Evolutionary conservation across 2,329 filamentous ascomycete genomes (phyloP), one percentile per base, ranked within the genome.

Genomic region (Sporothrix globosa): DNA sequence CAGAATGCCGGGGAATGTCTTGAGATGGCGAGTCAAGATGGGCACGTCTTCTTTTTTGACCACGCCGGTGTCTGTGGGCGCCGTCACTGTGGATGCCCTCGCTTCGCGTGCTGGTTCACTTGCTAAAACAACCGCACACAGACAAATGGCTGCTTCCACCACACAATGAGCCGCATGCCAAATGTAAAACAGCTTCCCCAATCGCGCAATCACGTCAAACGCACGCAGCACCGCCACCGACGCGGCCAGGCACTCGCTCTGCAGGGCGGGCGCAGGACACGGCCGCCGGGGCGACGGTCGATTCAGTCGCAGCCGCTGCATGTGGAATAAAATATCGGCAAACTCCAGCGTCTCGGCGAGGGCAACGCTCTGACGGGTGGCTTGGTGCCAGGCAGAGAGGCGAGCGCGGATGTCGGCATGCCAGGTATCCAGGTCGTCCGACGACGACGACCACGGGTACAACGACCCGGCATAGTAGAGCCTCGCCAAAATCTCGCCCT

Each of bases 151-250:
- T 21, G 67, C 67, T 41, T 68, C 67, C n/a, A 58, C 41, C 7
- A 68, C 34, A 30, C 67, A 68, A 14, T 58, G 39, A 21, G 67
- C 67, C 2, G 67, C 67, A 30, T 68, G 50, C 67, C 67, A 68
- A 7, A 68, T 68, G 53, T 68, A 68, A 46, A 68, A 68, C n/a
- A 68, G 34, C 53, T 68, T 68, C 4, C 67, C 67, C 52, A 68
- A 39, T 9, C 67, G 67, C 19, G 67, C 52, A 34, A 58, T 68
- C 10, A 68, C 67, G 24, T 68, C 67, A 24, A 58, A 56, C 2
- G 54, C 67, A 13, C 67, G 52, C 34, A 68, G 67, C 10, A 68
- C 67, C 17, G 50, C 39, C 46, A 68, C 67, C 1, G 46, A 34
- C 6, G 67, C 52, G 3, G 52, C 39, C n/a, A 58, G 52, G 11